Evolutionary conservation across 1,139 yeast species (phyloP).

Genomic region (Yamadazyma diddensiae): DNA sequence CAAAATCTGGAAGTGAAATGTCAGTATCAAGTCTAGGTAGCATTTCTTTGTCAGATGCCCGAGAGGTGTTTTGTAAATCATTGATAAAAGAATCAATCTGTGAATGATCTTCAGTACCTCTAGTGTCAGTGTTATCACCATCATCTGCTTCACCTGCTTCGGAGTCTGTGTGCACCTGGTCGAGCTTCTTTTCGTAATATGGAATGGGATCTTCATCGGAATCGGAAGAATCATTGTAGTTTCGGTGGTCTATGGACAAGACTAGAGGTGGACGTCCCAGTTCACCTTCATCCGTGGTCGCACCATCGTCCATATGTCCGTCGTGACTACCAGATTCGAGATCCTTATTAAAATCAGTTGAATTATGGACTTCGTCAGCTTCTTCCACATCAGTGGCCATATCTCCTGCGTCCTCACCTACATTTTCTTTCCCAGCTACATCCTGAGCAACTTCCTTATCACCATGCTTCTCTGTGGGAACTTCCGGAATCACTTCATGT

Average conservation of each 20-base stretch:
- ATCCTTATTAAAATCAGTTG: neutral
- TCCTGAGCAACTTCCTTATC: conserved; percentile 2
- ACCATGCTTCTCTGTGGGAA: no score
- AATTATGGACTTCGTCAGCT: neutral
- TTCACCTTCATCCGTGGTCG: no score
- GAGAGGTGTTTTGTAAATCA: conserved; percentile 30
- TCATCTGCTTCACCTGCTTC: conserved; percentile 3
- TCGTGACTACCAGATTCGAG: no score
- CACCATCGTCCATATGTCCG: no score
- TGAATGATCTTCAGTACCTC: neutral
- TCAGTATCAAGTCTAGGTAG: conserved; percentile 25
- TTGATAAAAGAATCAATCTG: conserved; percentile 33
- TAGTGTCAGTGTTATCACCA: conserved; percentile 1
- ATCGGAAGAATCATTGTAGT: conserved; percentile 6
- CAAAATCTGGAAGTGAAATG: conserved; percentile 29
- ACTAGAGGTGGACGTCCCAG: no score
- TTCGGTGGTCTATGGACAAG: conserved; percentile 15
- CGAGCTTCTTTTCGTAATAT: conserved; percentile 14
- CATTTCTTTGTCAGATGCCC: conserved; percentile 10
- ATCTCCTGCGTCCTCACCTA: neutral
- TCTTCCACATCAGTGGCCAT: conserved; percentile 1
- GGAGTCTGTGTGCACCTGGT: conserved; percentile 3
- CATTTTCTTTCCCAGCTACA: neutral
- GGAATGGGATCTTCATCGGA: conserved; percentile 16
- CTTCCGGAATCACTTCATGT: neutral